A percentile compares a stretch with the other conserved stretches of the same genome.
Evolutionary conservation across 331 rosid species (phyloP).

Genomic region (Stylosanthes scabra): DNA sequence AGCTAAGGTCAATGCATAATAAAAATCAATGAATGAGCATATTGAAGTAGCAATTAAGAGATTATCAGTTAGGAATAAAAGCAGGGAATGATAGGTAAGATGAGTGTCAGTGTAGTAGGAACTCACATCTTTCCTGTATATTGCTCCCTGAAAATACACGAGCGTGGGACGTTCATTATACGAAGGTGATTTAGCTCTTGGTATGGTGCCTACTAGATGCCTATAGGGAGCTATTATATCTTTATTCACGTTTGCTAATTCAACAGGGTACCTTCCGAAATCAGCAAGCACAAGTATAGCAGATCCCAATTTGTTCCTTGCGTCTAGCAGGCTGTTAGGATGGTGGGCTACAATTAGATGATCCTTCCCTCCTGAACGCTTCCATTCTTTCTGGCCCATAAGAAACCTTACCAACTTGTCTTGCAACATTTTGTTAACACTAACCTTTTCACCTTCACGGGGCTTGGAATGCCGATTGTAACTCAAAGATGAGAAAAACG

Average conservation of each 20-base stretch:
- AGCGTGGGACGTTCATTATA: conserved; percentile 76
- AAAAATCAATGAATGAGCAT: conserved; percentile 28
- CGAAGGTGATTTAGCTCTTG: conserved; percentile 64
- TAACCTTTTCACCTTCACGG: conserved; percentile 65
- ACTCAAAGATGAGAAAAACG: conserved; percentile 90
- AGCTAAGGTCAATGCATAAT: conserved; percentile 3
- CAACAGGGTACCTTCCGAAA: conserved; percentile 91
- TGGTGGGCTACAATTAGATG: conserved; percentile 92
- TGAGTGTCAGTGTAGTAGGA: conserved; percentile 9
- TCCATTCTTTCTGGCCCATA: conserved; percentile 66
- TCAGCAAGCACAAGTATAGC: conserved; percentile 95
- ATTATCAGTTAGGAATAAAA: conserved; percentile 10
- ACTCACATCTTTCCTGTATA: conserved; percentile 97
- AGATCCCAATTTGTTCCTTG: conserved; percentile 77
- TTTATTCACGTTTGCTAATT: conserved; percentile 80
- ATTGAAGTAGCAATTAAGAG: conserved; percentile 22
- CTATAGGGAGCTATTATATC: conserved; percentile 92
- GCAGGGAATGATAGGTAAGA: conserved; percentile 29
- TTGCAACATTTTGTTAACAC: conserved; percentile 73
- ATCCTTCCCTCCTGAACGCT: conserved; percentile 70
- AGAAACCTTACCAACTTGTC: conserved; percentile 72
- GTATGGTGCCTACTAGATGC: conserved; percentile 70
- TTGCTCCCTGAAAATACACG: conserved; percentile 86
- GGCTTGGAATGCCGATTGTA: conserved; percentile 86
- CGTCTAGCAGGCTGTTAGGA: conserved; percentile 90